Base-by-base conservation (phyloP, 2,329 filamentous ascomycete genomes). In the Stenocarpella maydis region DNA sequence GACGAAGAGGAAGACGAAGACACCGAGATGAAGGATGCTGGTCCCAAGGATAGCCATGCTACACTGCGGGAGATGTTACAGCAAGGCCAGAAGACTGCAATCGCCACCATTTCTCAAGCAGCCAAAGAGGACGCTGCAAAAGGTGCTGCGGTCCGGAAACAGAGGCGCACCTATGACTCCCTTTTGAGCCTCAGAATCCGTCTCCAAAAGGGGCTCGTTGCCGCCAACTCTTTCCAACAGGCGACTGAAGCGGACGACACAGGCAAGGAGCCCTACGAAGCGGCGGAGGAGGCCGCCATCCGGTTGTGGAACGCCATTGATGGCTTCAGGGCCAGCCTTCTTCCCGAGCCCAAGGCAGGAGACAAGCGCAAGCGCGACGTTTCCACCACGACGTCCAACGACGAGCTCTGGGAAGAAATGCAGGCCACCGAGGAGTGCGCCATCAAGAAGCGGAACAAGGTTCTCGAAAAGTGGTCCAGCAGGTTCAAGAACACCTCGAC, bases 151-250 rank as follows among this genome's bases (percentile, higher is more conserved):
- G 93, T 99, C 45, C 95, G 94, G 75, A 85, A 90, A 69, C 96
- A 99, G 81, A 90, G 94, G 64, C 91, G 91, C 71, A 89, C 91
- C 0, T 99, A 97, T 76, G 95, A 98, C 74, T 89, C 92, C 0
- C 87, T 98, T 0, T 86, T 99, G 39, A 97, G 97, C 80, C 88
- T 94, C 17, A 90, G 96, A 24, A 98, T 99, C 76, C 92, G 95
- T 71, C 82, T 99, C 21, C 97, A 99, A 79, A 98, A 98, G 79
- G 94, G 93, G 1, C 82, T 99, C 17, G 87, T 96, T 19, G 91
- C 92, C 0, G 88, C 91, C 31, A 98, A 98, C 79, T 91, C 94
- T 1, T 84, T 97, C 49, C 79, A 86, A 19, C 77, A 82, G 1
- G 74, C 86, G 17, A 80, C 84, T 2, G 74, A 76, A 6, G 77